A percentile compares a stretch with the other conserved stretches of the same genome.
These are phyloP conservation scores for Ganoderma boninense DNA, from an alignment of 1,284 basidiomycete species.

Conservation along the genomic window DNA sequence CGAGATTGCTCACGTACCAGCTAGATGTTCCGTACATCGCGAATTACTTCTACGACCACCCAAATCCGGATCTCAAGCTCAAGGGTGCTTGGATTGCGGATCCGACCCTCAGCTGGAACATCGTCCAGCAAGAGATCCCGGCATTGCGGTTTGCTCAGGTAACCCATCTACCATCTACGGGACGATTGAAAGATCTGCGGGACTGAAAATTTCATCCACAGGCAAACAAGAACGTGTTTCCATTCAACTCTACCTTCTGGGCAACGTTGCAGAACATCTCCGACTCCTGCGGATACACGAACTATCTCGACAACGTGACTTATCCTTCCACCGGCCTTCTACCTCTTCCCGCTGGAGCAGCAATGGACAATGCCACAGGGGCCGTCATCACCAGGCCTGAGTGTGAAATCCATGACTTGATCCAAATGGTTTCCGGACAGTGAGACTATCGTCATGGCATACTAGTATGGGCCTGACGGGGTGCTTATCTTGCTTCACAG, in stretches of 20 bases:
- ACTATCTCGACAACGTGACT: slow-evolving; percentile 49
- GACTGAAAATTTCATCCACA: slow-evolving; percentile 28
- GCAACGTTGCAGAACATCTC: slow-evolving; percentile 45
- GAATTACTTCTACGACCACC: slow-evolving; percentile 50
- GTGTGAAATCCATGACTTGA: slow-evolving; percentile 54
- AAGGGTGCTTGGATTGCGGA: slow-evolving; percentile 51
- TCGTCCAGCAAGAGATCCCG: slow-evolving; percentile 49
- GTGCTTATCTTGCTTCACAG: slow-evolving; percentile 34
- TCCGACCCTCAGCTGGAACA: slow-evolving; percentile 45
- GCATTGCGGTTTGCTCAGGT: slow-evolving; percentile 47
- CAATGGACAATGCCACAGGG: slow-evolving; percentile 37
- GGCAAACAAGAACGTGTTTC: slow-evolving; percentile 62
- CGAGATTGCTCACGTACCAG: neutral
- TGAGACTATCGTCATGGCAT: slow-evolving; percentile 38
- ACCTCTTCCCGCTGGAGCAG: slow-evolving; percentile 52
- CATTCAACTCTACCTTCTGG: slow-evolving; percentile 46
- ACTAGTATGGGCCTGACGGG: neutral
- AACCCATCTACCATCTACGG: neutral
- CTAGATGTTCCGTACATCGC: slow-evolving; percentile 52
- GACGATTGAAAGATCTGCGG: neutral
- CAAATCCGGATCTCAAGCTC: slow-evolving; percentile 45
- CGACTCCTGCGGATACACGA: slow-evolving; percentile 50
- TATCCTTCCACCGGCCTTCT: slow-evolving; percentile 55
- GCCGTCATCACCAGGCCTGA: slow-evolving; percentile 37
- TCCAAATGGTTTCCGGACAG: slow-evolving; percentile 46